Conservation (phyloP, 441 rosid species). For the Gossypium davidsonii region DNA sequence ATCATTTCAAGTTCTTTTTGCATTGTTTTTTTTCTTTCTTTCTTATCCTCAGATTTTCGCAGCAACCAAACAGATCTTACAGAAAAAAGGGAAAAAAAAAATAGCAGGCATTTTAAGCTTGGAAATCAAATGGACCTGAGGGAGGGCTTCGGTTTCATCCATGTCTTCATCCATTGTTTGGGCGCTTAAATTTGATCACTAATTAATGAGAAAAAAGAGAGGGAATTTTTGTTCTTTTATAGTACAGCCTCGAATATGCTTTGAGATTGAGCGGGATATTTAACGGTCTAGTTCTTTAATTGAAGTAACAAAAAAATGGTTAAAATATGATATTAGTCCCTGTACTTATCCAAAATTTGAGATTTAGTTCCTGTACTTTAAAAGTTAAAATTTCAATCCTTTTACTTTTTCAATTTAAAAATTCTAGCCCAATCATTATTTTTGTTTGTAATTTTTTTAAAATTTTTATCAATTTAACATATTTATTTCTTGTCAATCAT, state of each 20-base stretch:
- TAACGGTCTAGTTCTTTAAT: not conserved
- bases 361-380: too few relatives aligned
- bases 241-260: not conserved
- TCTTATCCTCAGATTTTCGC: constrained; percentile 14
- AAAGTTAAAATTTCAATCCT: too few relatives aligned
- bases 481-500: too few relatives aligned
- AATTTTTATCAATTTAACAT: too few relatives aligned
- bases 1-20: not conserved
- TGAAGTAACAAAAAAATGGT: not conserved
- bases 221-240: not conserved
- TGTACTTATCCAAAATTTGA: too few relatives aligned
- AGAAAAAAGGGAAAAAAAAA: constrained; percentile 5
- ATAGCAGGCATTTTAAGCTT: not conserved
- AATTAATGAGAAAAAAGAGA: not conserved
- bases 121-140: constrained; percentile 42
- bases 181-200: constrained; percentile 2
- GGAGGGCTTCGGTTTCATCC: constrained; percentile 57
- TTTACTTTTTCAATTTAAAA: too few relatives aligned
- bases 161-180: constrained; percentile 49
- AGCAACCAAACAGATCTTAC: constrained; percentile 22
- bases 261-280: too few relatives aligned
- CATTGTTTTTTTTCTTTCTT: not conserved
- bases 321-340: too few relatives aligned
- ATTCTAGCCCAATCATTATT: too few relatives aligned
- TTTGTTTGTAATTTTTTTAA: too few relatives aligned